Base-by-base conservation (phyloP, 2,329 filamentous ascomycete species). In the Monascus ruber region DNA sequence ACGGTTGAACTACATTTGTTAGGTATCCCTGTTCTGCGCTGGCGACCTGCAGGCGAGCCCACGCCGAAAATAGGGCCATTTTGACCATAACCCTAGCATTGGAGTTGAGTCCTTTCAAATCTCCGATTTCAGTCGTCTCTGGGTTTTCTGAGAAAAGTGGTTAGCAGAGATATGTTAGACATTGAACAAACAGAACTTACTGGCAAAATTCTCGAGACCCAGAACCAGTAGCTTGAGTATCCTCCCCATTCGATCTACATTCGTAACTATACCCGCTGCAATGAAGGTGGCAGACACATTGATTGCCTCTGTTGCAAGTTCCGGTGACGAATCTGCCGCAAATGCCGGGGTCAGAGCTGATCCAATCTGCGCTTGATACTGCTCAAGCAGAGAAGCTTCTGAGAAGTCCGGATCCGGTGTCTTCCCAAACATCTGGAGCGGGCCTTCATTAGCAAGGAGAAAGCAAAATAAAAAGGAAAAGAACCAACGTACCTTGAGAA, bases 51-150 rank as follows among this genome's bases (percentile, higher is more conserved):
- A 98, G 72, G 57, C 95, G 86, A 4, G 91, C 93, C 91, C 91
- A 98, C 1, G 89, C 91, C 1, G 89, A 91, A 60, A 94, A 94
- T 2, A 98, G 83, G 0, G 91, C 83, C 77, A 96, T 91, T 62
- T 94, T 94, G 40, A 98, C 86, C 91, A 98, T 98, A 36, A 95
- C 86, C 55, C 93, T 85, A 0, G 91, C 89, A 58, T 98, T 98
- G 2, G 89, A 87, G 56, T 88, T 95, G 11, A 98, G 76, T 0
- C 85, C 86, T 62, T 85, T 86, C 5, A 98, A 71, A 49, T 98
- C 93, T 10, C 91, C 91, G 55, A 98, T 96, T 24, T 85, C 79
- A 1, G 84, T 85, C 33, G 81, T 83, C 51, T 93, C 84, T 1
- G 76, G 72, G 45, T 93, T 85, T 34, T 65, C 70, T 72, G 35